Evolutionary conservation across 495 filamentous ascomycete genomes (phyloP), one percentile per base, ranked within the genome.

Genomic region (Daldinia vernicosa): DNA sequence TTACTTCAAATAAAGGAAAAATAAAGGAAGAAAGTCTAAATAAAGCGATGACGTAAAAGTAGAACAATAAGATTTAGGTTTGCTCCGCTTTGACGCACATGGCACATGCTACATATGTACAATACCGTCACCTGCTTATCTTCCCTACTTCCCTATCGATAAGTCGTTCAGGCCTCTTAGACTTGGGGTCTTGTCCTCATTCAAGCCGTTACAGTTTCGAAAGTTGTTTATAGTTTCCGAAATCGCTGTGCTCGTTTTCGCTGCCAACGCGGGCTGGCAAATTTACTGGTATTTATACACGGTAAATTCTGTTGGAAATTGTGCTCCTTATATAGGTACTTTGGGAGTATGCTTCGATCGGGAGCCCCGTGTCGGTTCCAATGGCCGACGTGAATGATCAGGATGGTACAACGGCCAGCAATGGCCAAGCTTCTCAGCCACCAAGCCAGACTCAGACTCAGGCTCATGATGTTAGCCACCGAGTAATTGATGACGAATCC

Each of bases 371-470:
- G 51, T 63, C 11, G 39, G 55, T 53, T 60, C 32, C 43, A 56
- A 73, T 73, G 70, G 70, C 65, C 33, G 70, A 73, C 43, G 57
- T 51, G 56, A 69, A 24, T 53, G 65, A 73, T 53, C 70, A 73
- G 35, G 45, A 66, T 27, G 57, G 54, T 40, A 45, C 22, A 57
- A 54, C 55, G 66, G 70, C 61, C 51, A 61, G 17, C 55, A 57
- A 60, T 33, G 43, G 70, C 61, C 70, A 73, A 53, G 24, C 70
- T 62, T 69, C 70, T 64, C 65, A 51, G 39, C 61, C 70, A 11
- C 32, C 33, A 40, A 60, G 50, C 26, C 61, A 58, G 26, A 5
- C 54, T 27, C 55, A 54, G 33, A 60, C 39, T 32, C 61, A 58
- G 26, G 3, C 54, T 27, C 55, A 54, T 1, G 57, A 61, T 53